These are phyloP conservation scores for Populus simonii DNA, from an alignment of 345 rosid genomes.

Conservation along the genomic window DNA sequence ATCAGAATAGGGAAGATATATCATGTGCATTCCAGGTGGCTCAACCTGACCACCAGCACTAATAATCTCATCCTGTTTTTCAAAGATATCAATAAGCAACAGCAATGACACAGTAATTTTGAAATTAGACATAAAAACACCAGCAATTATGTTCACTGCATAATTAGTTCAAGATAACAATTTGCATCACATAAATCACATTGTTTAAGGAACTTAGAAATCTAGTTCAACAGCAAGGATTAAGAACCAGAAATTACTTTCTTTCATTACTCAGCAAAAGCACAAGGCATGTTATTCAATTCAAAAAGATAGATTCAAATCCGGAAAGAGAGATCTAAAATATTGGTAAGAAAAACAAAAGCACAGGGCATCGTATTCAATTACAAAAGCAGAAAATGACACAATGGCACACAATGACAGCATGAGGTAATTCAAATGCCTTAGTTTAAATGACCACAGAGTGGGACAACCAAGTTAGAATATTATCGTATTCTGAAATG, in stretches of 20 bases:
- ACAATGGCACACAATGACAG: no score
- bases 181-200: background rate
- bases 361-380: no score
- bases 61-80: slow-evolving; percentile 69
- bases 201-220: background rate
- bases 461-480: no score
- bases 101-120: background rate
- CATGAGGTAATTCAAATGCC: no score
- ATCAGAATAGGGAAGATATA: slow-evolving; percentile 85
- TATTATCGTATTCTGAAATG: no score
- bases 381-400: no score
- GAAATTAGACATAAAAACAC: background rate
- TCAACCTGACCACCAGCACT: slow-evolving; percentile 76
- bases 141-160: background rate
- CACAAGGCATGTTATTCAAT: no score
- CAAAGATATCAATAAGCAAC: slow-evolving; percentile 1
- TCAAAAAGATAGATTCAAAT: no score
- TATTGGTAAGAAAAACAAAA: no score
- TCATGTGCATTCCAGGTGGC: slow-evolving; percentile 97
- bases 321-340: no score
- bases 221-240: background rate
- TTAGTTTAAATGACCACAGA: no score
- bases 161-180: background rate
- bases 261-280: background rate
- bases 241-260: background rate